Conservation (phyloP, 1,139 yeast species). For the Hyphopichia pseudoburtonii region DNA sequence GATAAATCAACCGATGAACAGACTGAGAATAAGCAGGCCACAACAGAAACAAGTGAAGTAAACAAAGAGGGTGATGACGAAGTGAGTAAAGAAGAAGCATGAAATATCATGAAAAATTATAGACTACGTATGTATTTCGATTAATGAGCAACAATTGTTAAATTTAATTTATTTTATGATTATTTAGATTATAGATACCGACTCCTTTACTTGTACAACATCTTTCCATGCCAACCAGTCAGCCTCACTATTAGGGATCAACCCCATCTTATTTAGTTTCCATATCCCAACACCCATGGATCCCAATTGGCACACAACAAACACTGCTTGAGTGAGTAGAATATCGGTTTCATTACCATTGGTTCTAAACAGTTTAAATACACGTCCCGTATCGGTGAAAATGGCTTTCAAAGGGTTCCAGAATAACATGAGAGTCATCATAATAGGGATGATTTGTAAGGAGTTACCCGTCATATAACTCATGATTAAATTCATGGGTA, state of each 20-base stretch:
- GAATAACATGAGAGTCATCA: conserved; percentile 85
- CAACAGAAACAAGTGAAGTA: too few relatives aligned
- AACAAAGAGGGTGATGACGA: too few relatives aligned
- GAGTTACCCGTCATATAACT: conserved; percentile 93
- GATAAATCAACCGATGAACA: conserved; percentile 5
- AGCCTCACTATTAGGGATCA: conserved; percentile 80
- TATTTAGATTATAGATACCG: background rate
- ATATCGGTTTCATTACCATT: conserved; percentile 44
- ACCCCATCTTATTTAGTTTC: conserved; percentile 85
- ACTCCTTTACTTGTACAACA: conserved; percentile 32
- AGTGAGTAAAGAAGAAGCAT: too few relatives aligned
- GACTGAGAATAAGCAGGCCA: too few relatives aligned
- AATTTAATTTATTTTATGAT: too few relatives aligned
- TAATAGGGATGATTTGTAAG: conserved; percentile 84
- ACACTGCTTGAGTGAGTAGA: conserved; percentile 33
- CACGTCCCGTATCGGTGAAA: conserved; percentile 48
- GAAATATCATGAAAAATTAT: too few relatives aligned
- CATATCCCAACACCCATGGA: conserved; percentile 77
- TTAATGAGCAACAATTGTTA: too few relatives aligned
- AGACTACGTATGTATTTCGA: too few relatives aligned
- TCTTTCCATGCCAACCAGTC: conserved; percentile 92
- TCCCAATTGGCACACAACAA: conserved; percentile 59
- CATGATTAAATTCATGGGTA: conserved; percentile 90
- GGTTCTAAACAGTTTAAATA: conserved; percentile 39
- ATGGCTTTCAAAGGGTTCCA: conserved; percentile 78